Evolutionary conservation across 768 basidiomycete species (phyloP), one percentile per base, ranked within the genome.

Genomic region (Lepiota venenata): DNA sequence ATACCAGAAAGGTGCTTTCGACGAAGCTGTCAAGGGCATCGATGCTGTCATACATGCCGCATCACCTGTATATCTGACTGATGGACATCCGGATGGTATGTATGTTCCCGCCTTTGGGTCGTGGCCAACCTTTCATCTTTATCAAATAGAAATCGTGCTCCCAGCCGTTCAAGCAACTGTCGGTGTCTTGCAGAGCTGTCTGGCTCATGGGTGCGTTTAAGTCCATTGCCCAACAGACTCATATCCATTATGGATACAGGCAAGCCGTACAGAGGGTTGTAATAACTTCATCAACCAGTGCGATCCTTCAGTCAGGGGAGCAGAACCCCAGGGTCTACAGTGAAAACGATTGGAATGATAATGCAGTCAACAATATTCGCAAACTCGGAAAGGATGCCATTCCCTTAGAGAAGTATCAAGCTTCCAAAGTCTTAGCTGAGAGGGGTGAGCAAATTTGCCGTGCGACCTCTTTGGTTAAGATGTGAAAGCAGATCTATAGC

Each of bases 151-250:
- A 56, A 58, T 90, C 36, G 82, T 88, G 58, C 66, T 62, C 14
- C 91, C 91, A 3, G 90, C 91, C 25, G 79, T 91, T 7, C 69
- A 80, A 2, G 89, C 90, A 2, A 92, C 89, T 0, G 60, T 79
- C 1, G 74, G 80, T 6, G 72, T 91, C 8, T 70, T 92, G 16
- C 69, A 79, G 56, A 81, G 81, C 41, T 76, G 81, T 6, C 63
- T 78, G 55, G 83, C 80, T 63, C 63, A 80, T 59, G 76, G 73
- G 80, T 83, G 55, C 16, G 2, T 48, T 35, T 16, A 36, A 21
- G 9, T 25, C 32, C 10, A 32, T 11, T 32, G 2, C 9, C 32
- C 9, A 32, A 11, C 1, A 46, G 21, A 20, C 1, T 29, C 15
- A 18, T 37, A 10, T n/a, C 8, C 9, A 14, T 4, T 38, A 44